A percentile compares a stretch with the other conserved stretches of the same genome.
phyloP scores from a whole-genome alignment of 1,284 basidiomycete species.

The Cutaneotrichosporon sp. region DNA sequence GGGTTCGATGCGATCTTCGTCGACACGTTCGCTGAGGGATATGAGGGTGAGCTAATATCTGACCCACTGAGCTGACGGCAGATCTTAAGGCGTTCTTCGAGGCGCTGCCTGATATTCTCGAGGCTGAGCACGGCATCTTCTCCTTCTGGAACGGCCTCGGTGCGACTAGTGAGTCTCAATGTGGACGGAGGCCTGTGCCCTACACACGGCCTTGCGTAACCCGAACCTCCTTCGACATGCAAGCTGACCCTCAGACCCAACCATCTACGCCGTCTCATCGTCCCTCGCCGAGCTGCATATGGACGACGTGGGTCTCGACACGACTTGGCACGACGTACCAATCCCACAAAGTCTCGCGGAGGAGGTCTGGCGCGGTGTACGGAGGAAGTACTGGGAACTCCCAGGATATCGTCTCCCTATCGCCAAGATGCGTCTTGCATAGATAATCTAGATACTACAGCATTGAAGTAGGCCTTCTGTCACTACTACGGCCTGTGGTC shows the following conservation, averaged over 20 bases:
- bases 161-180: conserved; percentile 67
- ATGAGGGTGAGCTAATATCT: conserved; percentile 54
- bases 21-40: conserved; percentile 92
- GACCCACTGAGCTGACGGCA: conserved; percentile 23
- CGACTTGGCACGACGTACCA: conserved; percentile 46
- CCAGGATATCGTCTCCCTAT: conserved; percentile 47
- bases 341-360: conserved; percentile 44
- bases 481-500: neutral
- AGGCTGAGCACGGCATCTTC: conserved; percentile 70
- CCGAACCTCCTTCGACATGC: too few species aligned
- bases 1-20: conserved; percentile 89
- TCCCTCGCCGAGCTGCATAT: conserved; percentile 81
- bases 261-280: conserved; percentile 90
- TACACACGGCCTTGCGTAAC: too few species aligned
- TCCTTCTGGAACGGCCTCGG: conserved; percentile 97
- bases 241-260: conserved; percentile 57
- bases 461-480: neutral
- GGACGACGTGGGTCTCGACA: conserved; percentile 62
- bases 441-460: neutral
- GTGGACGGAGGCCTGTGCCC: too few species aligned
- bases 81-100: conserved; percentile 81
- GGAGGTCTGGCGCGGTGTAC: conserved; percentile 49
- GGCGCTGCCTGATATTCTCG: conserved; percentile 71
- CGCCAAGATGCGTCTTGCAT: conserved; percentile 32
- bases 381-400: conserved; percentile 48